Conservation (phyloP, 78 protist species). For the Dictyostelium brefeldianum region DNA sequence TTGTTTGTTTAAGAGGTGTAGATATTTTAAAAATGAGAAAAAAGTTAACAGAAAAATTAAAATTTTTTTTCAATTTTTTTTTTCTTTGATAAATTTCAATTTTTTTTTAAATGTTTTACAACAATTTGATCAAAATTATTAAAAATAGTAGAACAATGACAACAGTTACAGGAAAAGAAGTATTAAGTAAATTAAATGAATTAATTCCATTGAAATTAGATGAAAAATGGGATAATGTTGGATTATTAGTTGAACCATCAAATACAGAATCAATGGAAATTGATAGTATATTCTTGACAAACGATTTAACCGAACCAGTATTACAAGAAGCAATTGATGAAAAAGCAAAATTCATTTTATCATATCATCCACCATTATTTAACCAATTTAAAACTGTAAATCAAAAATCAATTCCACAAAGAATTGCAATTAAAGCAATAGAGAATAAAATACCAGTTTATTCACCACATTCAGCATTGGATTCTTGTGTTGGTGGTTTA, state of each 20-base stretch:
- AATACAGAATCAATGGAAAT: neutral
- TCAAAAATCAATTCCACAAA: slow-evolving; percentile 43
- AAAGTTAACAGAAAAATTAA: no score
- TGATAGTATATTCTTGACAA: slow-evolving; percentile 69
- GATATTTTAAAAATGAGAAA: no score
- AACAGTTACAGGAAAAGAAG: slow-evolving; percentile 11
- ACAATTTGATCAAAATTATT: neutral
- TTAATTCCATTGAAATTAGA: slow-evolving; percentile 63
- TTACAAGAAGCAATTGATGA: slow-evolving; percentile 77
- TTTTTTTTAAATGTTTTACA: no score
- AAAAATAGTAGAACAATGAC: neutral
- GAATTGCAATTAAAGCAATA: slow-evolving; percentile 76
- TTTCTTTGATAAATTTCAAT: no score
- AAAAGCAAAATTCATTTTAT: slow-evolving; percentile 43
- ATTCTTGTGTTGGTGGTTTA: slow-evolving; percentile 78
- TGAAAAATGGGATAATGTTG: slow-evolving; percentile 90
- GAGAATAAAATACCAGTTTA: slow-evolving; percentile 75
- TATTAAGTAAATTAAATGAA: slow-evolving; percentile 3
- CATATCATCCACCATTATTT: slow-evolving; percentile 89
- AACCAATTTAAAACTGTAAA: slow-evolving; percentile 68
- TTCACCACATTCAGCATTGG: slow-evolving; percentile 88
- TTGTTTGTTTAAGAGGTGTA: no score
- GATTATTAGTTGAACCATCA: slow-evolving; percentile 82
- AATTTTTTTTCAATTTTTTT: no score
- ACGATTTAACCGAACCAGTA: slow-evolving; percentile 85